Percentiles rank a stretch among this genome's conserved stretches.
Evolutionary conservation across 2,329 filamentous ascomycete genomes (phyloP).

Genomic region (Microthyrium microscopicum): DNA sequence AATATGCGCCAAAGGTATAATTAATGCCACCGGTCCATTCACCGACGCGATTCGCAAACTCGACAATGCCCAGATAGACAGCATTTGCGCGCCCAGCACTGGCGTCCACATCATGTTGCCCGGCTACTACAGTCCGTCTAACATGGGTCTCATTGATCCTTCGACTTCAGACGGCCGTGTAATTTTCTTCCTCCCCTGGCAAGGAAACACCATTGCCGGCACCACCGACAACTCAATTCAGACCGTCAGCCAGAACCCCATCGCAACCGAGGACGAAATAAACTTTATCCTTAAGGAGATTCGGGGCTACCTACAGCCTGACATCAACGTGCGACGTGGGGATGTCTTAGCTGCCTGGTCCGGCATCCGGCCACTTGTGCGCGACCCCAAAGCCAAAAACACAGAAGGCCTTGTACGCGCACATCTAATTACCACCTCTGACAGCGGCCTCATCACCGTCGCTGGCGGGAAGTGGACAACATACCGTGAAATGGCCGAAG

Average conservation of each 20-base stretch:
- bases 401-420: conserved; percentile 79
- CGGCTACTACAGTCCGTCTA: conserved; percentile 68
- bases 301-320: conserved; percentile 62
- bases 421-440: conserved; percentile 66
- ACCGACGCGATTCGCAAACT: conserved; percentile 73
- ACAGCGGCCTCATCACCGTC: conserved; percentile 66
- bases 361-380: conserved; percentile 71
- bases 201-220: conserved; percentile 80
- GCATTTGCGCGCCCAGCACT: conserved; percentile 72
- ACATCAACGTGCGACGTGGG: conserved; percentile 68
- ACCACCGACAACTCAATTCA: conserved; percentile 73
- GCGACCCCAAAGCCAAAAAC: conserved; percentile 70
- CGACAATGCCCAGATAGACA: conserved; percentile 53
- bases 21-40: conserved; percentile 83
- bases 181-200: conserved; percentile 88
- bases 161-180: conserved; percentile 76
- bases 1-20: conserved; percentile 62
- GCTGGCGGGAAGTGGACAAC: conserved; percentile 89
- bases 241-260: conserved; percentile 52
- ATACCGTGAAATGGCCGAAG: conserved; percentile 84
- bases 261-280: conserved; percentile 70
- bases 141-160: conserved; percentile 80
- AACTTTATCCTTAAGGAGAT: conserved; percentile 79
- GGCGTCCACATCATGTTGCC: conserved; percentile 78
- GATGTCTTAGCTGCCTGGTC: conserved; percentile 87